Conservation (phyloP, 73 alveolate species). For the Symbiodinium natans region DNA sequence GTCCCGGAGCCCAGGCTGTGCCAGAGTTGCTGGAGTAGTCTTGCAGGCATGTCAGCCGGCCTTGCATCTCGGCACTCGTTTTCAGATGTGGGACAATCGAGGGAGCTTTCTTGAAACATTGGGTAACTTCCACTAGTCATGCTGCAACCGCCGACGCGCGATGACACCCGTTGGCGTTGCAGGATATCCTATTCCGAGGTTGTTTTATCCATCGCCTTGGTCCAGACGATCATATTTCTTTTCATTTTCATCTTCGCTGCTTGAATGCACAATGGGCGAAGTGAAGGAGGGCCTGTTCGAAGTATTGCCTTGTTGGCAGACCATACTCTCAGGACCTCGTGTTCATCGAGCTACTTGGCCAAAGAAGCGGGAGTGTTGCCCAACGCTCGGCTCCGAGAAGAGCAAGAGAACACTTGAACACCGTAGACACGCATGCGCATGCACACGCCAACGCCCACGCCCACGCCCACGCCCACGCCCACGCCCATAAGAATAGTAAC, state of each 20-base stretch:
- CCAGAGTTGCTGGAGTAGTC: background rate
- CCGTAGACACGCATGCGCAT: too few species aligned
- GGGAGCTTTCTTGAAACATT: too few species aligned
- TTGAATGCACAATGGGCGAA: background rate
- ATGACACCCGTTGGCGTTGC: background rate
- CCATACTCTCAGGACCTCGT: slow-evolving; percentile 18
- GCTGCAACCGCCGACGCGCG: too few species aligned
- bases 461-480: too few species aligned
- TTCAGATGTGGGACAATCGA: too few species aligned
- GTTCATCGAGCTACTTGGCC: slow-evolving; percentile 67
- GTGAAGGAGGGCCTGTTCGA: background rate
- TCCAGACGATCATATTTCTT: background rate
- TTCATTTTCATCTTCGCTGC: background rate
- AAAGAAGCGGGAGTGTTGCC: too few species aligned
- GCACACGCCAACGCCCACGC: too few species aligned
- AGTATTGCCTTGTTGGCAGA: background rate
- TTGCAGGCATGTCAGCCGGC: background rate
- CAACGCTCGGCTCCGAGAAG: too few species aligned
- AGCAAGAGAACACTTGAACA: too few species aligned
- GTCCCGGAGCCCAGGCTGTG: background rate
- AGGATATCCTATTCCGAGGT: too few species aligned
- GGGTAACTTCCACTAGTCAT: too few species aligned
- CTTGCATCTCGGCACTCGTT: background rate
- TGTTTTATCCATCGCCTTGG: background rate
- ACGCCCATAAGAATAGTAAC: too few species aligned